Percentiles rank a stretch among this genome's conserved stretches.
These are phyloP conservation scores for Entomortierella lignicola DNA, from an alignment of 192 early-diverging fungal genomes.

Conservation along the genomic window DNA sequence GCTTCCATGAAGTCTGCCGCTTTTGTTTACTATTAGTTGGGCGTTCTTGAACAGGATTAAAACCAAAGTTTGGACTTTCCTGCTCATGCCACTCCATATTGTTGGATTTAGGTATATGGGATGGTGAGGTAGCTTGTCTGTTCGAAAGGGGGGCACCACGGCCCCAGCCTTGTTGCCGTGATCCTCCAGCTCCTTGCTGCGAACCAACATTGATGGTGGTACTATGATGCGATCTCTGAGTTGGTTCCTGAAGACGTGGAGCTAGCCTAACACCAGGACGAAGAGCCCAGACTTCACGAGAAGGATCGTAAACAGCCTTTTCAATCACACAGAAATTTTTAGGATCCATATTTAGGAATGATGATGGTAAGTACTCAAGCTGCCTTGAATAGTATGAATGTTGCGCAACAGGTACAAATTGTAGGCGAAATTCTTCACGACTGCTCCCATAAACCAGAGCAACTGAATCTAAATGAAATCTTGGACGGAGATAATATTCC, in stretches of 20 bases:
- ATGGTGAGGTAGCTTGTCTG: not conserved
- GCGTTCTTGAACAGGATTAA: not conserved
- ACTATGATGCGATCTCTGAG: not conserved
- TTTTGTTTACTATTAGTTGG: not conserved
- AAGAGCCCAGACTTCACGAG: slow-evolving; percentile 3
- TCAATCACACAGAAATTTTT: slow-evolving; percentile 9
- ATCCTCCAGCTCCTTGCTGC: not conserved
- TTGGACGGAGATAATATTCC: slow-evolving; percentile 23
- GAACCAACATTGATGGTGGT: not conserved
- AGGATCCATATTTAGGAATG: not conserved
- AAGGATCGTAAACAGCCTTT: slow-evolving; percentile 27
- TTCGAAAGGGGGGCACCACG: not conserved
- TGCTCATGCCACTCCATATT: slow-evolving; percentile 12
- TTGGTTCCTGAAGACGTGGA: not conserved
- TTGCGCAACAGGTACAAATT: slow-evolving; percentile 17
- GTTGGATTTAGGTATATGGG: not conserved
- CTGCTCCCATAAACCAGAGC: slow-evolving; percentile 36
- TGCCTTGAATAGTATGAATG: slow-evolving; percentile 15
- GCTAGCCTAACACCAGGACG: not conserved
- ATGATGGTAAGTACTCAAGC: slow-evolving; percentile 24
- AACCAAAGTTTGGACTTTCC: slow-evolving; percentile 15
- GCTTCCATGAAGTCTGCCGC: not conserved
- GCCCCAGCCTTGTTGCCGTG: not conserved
- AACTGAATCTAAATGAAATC: not conserved
- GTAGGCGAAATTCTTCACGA: slow-evolving; percentile 22